Evolutionary conservation across 805 yeast genomes (phyloP).

Genomic region (Candida gorgasii): DNA sequence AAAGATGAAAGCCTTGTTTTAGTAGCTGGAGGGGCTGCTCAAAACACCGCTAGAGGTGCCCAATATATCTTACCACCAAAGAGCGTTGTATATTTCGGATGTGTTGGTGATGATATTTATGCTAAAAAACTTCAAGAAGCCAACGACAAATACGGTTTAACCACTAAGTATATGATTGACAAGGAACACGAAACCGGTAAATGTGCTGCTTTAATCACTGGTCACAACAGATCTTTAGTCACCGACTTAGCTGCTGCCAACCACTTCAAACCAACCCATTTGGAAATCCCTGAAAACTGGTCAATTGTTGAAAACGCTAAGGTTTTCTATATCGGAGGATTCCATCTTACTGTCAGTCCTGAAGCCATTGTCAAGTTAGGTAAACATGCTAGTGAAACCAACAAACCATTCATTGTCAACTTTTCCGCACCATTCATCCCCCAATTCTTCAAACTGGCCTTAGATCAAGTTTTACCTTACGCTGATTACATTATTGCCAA

Average conservation of each 20-base stretch:
- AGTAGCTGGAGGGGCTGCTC: constrained; percentile 99
- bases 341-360: constrained; percentile 97
- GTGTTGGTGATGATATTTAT: constrained; percentile 91
- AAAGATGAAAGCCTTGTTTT: constrained; percentile 58
- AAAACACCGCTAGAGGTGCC: constrained; percentile 98
- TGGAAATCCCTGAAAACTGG: constrained; percentile 91
- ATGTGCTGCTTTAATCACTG: constrained; percentile 94
- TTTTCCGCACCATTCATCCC: constrained; percentile 96
- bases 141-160: constrained; percentile 84
- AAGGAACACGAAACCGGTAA: constrained; percentile 85
- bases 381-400: constrained; percentile 82
- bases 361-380: constrained; percentile 89
- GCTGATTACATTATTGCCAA: constrained; percentile 91
- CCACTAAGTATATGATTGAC: constrained; percentile 82
- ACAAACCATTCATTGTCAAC: constrained; percentile 80
- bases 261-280: constrained; percentile 87
- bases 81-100: constrained; percentile 91
- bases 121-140: constrained; percentile 80
- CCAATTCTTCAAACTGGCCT: constrained; percentile 89
- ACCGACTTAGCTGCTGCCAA: constrained; percentile 98
- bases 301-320: constrained; percentile 74
- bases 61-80: constrained; percentile 81
- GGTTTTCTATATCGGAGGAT: constrained; percentile 95
- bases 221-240: constrained; percentile 85
- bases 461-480: constrained; percentile 78